phyloP scores from a whole-genome alignment of 1,284 basidiomycete species.

The Tetrapyrgos nigripes region DNA sequence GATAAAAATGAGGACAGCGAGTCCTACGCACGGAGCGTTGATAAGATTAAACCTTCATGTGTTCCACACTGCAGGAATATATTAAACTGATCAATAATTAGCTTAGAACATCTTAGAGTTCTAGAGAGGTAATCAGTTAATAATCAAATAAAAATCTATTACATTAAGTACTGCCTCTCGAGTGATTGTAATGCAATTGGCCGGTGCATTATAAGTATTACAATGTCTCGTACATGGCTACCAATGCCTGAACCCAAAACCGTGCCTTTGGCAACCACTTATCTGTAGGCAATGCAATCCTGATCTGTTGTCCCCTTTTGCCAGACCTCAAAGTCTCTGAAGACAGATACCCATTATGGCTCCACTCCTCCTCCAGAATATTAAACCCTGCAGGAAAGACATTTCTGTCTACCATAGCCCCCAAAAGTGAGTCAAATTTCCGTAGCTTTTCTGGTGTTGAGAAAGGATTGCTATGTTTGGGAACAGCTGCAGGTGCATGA shows the following conservation, averaged over 20 bases:
- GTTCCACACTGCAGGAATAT: no score
- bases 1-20: no score
- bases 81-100: no score
- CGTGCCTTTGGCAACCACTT: conserved; percentile 26
- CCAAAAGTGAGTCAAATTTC: not conserved
- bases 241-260: conserved; percentile 28
- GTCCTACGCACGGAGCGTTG: no score
- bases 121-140: no score
- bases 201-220: no score
- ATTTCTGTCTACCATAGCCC: not conserved
- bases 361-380: conserved; percentile 27
- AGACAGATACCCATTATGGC: conserved; percentile 23
- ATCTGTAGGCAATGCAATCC: conserved; percentile 21
- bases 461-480: conserved; percentile 2
- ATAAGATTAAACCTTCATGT: no score
- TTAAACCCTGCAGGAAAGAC: conserved; percentile 21
- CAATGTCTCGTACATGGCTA: conserved; percentile 3
- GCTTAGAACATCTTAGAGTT: no score
- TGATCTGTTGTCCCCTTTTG: conserved; percentile 19
- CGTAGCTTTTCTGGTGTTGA: not conserved
- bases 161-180: no score
- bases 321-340: conserved; percentile 25
- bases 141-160: no score
- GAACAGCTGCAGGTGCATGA: not conserved
- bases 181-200: no score